Evolutionary conservation across 257 asterid genomes (phyloP).

Genomic region (Parsonsia alboflavescens): DNA sequence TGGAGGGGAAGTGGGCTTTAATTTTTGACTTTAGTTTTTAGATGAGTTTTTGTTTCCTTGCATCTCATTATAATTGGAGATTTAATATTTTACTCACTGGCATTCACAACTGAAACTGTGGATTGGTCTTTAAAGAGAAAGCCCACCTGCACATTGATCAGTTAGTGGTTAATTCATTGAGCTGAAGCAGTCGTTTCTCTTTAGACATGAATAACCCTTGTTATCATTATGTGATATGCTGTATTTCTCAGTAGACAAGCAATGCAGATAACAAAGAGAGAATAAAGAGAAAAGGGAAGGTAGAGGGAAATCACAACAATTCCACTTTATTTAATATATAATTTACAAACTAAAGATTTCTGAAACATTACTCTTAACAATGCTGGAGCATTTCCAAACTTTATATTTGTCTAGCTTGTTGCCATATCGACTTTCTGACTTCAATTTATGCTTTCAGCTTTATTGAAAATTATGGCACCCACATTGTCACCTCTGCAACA

Average conservation of each 20-base stretch:
- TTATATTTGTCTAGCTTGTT: background rate
- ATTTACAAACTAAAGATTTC: background rate
- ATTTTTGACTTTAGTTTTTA: background rate
- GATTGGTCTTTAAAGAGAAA: background rate
- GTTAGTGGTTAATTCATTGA: background rate
- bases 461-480: slow-evolving; percentile 95
- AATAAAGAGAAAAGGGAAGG: background rate
- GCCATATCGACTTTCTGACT: slow-evolving; percentile 20
- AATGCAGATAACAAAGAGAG: background rate
- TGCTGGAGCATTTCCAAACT: background rate
- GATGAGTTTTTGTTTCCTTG: background rate
- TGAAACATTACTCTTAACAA: background rate
- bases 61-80: background rate
- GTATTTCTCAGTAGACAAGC: too few species aligned
- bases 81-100: background rate
- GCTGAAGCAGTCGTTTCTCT: background rate
- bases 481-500: slow-evolving; percentile 89
- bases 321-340: background rate
- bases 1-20: background rate
- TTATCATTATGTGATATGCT: background rate
- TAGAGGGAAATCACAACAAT: background rate
- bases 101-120: background rate
- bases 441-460: slow-evolving; percentile 58
- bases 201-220: background rate
- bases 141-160: background rate